A percentile compares a stretch with the other conserved stretches of the same genome.
These are phyloP conservation scores for Zymoseptoria passerinii DNA, from an alignment of 2,329 filamentous ascomycete genomes.

Conservation along the genomic window DNA sequence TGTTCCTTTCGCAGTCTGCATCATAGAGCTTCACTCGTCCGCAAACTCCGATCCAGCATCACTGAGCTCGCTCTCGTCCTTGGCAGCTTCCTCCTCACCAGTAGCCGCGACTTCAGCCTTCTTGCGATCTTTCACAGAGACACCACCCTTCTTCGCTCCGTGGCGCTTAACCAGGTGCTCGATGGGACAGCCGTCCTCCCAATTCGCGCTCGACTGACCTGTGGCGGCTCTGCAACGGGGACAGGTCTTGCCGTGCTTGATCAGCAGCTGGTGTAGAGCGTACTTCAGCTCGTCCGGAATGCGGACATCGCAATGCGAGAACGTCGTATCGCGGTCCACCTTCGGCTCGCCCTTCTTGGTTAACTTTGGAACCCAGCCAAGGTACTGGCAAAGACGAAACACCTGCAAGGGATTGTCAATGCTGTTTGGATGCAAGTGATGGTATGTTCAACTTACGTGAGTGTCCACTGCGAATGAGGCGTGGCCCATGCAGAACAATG, in stretches of 20 bases:
- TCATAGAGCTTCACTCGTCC: constrained; percentile 12
- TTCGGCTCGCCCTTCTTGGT: constrained; percentile 37
- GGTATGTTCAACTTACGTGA: constrained; percentile 31
- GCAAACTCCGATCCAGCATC: constrained; percentile 31
- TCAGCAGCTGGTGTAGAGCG: constrained; percentile 52
- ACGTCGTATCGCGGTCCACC: constrained; percentile 45
- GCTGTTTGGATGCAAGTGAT: not conserved
- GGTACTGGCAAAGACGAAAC: constrained; percentile 54
- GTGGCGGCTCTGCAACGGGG: constrained; percentile 54
- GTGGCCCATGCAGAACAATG: constrained; percentile 56
- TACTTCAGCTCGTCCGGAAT: constrained; percentile 58
- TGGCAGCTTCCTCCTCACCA: constrained; percentile 67
- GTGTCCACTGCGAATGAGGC: constrained; percentile 59
- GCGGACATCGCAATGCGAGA: constrained; percentile 51
- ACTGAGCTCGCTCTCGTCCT: constrained; percentile 45
- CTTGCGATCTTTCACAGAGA: constrained; percentile 21
- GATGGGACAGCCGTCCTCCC: constrained; percentile 57
- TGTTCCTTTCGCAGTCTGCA: not conserved
- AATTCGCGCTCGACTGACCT: constrained; percentile 51
- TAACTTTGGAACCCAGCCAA: constrained; percentile 51
- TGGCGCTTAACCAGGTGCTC: constrained; percentile 53
- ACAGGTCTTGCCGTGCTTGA: constrained; percentile 55
- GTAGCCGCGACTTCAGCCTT: constrained; percentile 64
- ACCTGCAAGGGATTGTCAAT: constrained; percentile 28
- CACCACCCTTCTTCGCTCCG: constrained; percentile 45